Percentiles rank a stretch among this genome's conserved stretches.
Conservation (phyloP, 768 basidiomycete genomes). For the Nidula microcarpa region DNA sequence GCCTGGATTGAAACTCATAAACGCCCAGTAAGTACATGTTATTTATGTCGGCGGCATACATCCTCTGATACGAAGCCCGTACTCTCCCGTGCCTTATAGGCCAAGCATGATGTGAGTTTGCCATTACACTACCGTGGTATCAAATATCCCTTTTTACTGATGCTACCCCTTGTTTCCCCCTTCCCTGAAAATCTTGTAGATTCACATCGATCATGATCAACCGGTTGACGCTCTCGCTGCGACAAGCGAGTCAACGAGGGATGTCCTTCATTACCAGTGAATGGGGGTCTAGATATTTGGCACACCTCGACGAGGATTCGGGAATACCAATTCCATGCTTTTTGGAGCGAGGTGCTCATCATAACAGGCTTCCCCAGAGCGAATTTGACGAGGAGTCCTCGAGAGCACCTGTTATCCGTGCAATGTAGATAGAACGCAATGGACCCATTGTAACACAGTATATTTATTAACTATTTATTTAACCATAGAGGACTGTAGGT, state of each 20-base stretch:
- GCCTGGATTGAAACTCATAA: constrained; percentile 21
- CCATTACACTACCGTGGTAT: not conserved
- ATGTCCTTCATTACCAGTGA: not conserved
- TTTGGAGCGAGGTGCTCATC: too few relatives aligned
- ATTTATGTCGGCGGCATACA: not conserved
- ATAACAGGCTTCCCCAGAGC: too few relatives aligned
- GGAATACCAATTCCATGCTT: not conserved
- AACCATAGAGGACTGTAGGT: too few relatives aligned
- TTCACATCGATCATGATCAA: constrained; percentile 25
- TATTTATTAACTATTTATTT: too few relatives aligned
- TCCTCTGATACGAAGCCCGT: too few relatives aligned
- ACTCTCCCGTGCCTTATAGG: constrained; percentile 2
- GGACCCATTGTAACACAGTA: too few relatives aligned
- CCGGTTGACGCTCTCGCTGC: constrained; percentile 21
- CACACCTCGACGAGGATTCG: not conserved
- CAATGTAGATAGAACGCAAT: too few relatives aligned
- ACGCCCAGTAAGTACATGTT: constrained; percentile 18
- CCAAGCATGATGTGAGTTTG: constrained; percentile 16
- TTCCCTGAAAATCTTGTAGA: constrained; percentile 6
- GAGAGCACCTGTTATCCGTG: too few relatives aligned
- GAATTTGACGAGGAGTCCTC: too few relatives aligned
- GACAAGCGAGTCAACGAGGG: constrained; percentile 1
- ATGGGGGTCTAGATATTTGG: not conserved
- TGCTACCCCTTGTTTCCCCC: not conserved
- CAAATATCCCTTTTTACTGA: constrained; percentile 1